Evolutionary conservation across 306 rosid genomes (phyloP), one percentile per base, ranked within the genome.

Genomic region (Arachis hypogaea): DNA sequence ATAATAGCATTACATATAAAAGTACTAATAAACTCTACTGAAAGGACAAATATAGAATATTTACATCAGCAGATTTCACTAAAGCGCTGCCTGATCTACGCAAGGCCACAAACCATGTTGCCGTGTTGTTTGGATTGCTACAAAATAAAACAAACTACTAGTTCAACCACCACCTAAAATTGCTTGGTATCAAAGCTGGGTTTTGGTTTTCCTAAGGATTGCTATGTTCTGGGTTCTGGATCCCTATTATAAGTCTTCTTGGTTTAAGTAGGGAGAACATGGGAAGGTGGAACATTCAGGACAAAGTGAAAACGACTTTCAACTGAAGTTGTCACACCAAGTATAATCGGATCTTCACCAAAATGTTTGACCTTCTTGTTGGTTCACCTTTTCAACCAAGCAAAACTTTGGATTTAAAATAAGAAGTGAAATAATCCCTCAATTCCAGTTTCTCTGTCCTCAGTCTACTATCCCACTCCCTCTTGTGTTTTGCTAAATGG

Each of bases 211-310:
- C 30, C 28, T 41, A 54, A 14, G 63, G 63, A 68, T 33, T 46
- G 42, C 22, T 66, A 11, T 11, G 28, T 29, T 30, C 0, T n/a
- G 7, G 5, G 16, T 52, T 52, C 7, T 14, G 49, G 16, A 54
- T 12, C 44, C 72, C 7, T 41, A 7, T 28, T 22, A 22, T 22
- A 22, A 40, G 8, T 57, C 7, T 71, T 10, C 36, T 41, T 16
- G 16, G 40, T 3, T 38, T 36, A 14, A 51, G 47, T 41, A 12
- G 73, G 51, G 3, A 36, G 52, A 41, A 68, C 7, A 36, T 51
- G 59, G n/a, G n/a, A 41, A 41, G 43, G 12, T 56, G 64, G 56
- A 70, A 70, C 28, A 70, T 57, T 56, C 56, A 56, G 7, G 65
- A 51, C 43, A n/a, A 5, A 18, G 52, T 49, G 18, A 50, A 67